phyloP scores from a whole-genome alignment of 441 rosid genomes.

The Adansonia gregorii region DNA sequence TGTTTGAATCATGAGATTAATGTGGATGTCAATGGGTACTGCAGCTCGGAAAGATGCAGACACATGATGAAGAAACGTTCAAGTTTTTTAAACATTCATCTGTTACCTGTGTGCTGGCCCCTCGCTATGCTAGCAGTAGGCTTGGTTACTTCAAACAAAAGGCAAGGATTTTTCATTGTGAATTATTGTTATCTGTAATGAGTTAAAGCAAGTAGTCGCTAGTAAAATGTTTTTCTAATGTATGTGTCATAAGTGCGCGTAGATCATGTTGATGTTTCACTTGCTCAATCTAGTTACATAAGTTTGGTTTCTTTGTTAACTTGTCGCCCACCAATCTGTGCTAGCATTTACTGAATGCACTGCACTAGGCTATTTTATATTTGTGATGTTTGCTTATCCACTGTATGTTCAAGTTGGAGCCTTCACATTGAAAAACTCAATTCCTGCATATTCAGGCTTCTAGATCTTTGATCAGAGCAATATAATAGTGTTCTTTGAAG shows the following conservation, averaged over 20 bases:
- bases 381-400: not conserved
- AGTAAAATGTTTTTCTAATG: not conserved
- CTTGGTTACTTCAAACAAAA: constrained; percentile 74
- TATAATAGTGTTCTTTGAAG: not conserved
- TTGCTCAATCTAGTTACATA: not conserved
- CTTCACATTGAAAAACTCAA: not conserved
- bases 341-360: not conserved
- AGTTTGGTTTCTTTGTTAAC: not conserved
- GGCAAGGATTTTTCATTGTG: constrained; percentile 47
- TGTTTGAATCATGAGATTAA: not conserved
- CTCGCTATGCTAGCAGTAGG: constrained; percentile 86
- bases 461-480: constrained; percentile 4
- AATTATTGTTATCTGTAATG: not conserved
- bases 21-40: constrained; percentile 11
- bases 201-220: not conserved
- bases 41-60: constrained; percentile 82
- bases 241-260: not conserved
- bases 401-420: not conserved
- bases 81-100: constrained; percentile 89
- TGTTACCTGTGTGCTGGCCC: constrained; percentile 73
- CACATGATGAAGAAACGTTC: constrained; percentile 87
- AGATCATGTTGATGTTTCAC: not conserved
- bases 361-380: not conserved
- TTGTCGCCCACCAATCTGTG: not conserved
- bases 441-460: constrained; percentile 11